Evolutionary conservation across 2,329 filamentous ascomycete species (phyloP).

Genomic region (Nemania sp.): DNA sequence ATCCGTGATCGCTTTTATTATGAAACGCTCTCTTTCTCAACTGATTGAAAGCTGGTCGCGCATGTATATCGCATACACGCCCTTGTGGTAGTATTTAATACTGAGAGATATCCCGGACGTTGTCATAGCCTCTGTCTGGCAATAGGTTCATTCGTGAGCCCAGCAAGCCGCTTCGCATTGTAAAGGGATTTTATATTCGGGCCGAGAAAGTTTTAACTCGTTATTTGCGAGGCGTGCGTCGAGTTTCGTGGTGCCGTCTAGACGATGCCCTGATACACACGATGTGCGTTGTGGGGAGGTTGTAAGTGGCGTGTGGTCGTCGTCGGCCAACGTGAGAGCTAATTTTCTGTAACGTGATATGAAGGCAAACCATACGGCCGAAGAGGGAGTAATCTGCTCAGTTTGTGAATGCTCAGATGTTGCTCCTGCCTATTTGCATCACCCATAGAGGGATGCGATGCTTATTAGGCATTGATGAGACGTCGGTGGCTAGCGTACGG

Average conservation of each 20-base stretch:
- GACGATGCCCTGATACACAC: not conserved
- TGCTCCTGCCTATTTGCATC: not conserved
- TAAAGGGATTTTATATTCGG: too few species aligned
- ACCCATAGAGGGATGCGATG: not conserved
- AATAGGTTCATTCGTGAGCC: not conserved
- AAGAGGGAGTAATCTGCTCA: not conserved
- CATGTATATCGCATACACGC: not conserved
- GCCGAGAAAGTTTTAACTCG: not conserved
- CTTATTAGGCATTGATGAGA: too few species aligned
- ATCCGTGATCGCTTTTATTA: not conserved
- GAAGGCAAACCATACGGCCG: too few species aligned
- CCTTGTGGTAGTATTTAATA: not conserved
- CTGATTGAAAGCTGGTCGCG: not conserved
- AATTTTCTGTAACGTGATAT: not conserved
- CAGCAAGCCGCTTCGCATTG: not conserved
- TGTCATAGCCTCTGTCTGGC: not conserved
- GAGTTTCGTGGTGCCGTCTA: not conserved
- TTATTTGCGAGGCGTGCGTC: not conserved
- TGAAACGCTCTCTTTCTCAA: not conserved
- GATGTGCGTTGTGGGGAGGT: not conserved
- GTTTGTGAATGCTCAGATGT: not conserved
- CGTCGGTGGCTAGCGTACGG: not conserved
- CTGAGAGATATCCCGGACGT: not conserved
- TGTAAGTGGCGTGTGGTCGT: not conserved
- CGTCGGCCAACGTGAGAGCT: too few species aligned